Conservation (phyloP, 768 basidiomycete genomes). For the Rhodotorula sphaerocarpa region DNA sequence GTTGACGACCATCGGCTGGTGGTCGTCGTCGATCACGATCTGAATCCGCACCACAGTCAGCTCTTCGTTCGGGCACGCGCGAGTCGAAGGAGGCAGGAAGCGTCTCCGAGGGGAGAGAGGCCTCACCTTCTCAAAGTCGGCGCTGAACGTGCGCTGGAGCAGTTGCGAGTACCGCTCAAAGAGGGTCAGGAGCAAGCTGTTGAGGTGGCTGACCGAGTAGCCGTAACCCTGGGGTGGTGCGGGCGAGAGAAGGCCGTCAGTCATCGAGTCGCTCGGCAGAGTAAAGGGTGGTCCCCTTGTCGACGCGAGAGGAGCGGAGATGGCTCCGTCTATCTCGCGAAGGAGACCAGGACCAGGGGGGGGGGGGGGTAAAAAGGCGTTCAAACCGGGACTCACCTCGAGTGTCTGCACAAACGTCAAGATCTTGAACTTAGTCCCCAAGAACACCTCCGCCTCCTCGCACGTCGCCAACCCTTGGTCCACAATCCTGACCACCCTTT, state of each 20-base stretch:
- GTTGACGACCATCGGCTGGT: conserved; percentile 69
- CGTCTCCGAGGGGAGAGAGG: not conserved
- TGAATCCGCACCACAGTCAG: no score
- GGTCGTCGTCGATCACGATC: conserved; percentile 75
- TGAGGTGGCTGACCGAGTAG: conserved; percentile 73
- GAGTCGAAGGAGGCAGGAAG: no score
- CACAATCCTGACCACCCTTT: conserved; percentile 63
- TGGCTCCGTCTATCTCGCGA: no score
- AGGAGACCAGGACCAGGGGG: no score
- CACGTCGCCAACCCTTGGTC: conserved; percentile 64
- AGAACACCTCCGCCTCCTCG: conserved; percentile 68
- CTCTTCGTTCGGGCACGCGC: no score
- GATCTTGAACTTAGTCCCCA: conserved; percentile 73
- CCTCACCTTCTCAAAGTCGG: conserved; percentile 62
- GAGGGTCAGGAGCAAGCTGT: conserved; percentile 71
- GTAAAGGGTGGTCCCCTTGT: no score
- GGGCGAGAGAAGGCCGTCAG: no score
- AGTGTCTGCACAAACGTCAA: conserved; percentile 82
- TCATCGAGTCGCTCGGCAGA: not conserved
- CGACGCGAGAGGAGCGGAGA: no score
- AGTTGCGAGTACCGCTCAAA: conserved; percentile 83
- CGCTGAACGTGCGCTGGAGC: conserved; percentile 69
- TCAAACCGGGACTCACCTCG: conserved; percentile 61
- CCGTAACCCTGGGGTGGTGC: conserved; percentile 74
- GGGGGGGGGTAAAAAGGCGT: no score